Evolutionary conservation across 2,329 filamentous ascomycete genomes (phyloP).

Genomic region (Colletotrichum scovillei): DNA sequence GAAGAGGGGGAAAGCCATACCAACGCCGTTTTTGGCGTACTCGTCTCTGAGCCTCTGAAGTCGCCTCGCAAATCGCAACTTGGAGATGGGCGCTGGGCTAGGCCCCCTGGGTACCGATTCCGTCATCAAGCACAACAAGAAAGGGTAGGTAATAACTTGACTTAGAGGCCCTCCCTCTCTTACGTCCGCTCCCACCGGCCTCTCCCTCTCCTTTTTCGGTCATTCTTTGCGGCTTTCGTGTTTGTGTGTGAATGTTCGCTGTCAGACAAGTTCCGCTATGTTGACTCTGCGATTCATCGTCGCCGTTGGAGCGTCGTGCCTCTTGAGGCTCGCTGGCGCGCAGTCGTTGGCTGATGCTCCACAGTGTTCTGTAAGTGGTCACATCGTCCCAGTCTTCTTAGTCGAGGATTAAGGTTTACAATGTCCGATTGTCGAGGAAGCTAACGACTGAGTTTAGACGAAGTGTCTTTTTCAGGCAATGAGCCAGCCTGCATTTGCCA

Average conservation of each 20-base stretch:
- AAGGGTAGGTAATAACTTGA: neutral
- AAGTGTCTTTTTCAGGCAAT: conserved; percentile 9
- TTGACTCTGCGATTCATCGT: conserved; percentile 11
- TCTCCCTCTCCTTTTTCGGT: neutral
- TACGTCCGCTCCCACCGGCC: neutral
- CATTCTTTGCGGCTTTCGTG: neutral
- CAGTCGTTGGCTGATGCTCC: conserved; percentile 18
- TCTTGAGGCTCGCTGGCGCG: conserved; percentile 8
- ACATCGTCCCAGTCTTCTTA: neutral
- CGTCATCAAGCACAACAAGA: neutral
- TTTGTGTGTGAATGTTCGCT: neutral
- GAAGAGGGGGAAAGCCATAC: neutral
- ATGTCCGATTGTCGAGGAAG: neutral
- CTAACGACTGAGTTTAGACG: neutral
- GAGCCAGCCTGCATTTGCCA: conserved; percentile 9
- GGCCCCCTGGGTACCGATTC: neutral
- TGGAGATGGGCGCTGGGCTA: neutral
- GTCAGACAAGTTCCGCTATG: conserved; percentile 4
- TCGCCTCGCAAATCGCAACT: neutral
- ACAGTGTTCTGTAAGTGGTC: conserved; percentile 16
- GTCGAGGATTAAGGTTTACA: neutral
- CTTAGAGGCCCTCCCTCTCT: neutral
- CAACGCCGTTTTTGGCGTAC: neutral
- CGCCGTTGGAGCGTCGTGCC: conserved; percentile 2
- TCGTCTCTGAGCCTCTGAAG: neutral